These are phyloP conservation scores for Nitzschia putrida DNA, from an alignment of 108 stramenopile species.

Conservation along the genomic window DNA sequence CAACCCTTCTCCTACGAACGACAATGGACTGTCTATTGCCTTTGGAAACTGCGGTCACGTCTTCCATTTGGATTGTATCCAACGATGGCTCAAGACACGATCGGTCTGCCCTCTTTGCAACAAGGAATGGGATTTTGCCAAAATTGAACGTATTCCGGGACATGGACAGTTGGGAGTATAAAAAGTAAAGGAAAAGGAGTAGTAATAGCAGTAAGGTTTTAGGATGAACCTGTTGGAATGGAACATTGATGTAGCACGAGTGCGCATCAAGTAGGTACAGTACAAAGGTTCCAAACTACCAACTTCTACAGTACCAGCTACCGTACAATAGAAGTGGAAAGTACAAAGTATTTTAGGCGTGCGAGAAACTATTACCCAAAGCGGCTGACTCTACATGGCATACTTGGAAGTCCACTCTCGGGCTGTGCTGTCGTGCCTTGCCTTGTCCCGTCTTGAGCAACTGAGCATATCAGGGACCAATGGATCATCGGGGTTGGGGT, in stretches of 20 bases:
- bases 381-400: conserved; percentile 73
- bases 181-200: background rate
- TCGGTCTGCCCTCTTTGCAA: conserved; percentile 98
- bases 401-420: conserved; percentile 95
- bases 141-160: conserved; percentile 96
- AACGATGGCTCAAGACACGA: conserved; percentile 97
- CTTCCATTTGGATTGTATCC: conserved; percentile 99
- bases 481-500: conserved; percentile 98
- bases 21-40: conserved; percentile 96
- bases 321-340: too few relatives aligned
- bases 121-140: conserved; percentile 99
- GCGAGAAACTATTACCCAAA: too few relatives aligned
- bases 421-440: conserved; percentile 89
- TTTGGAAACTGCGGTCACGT: conserved; percentile 98
- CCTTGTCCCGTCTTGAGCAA: conserved; percentile 84
- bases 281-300: too few relatives aligned
- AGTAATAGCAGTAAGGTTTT: background rate
- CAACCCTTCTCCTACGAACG: conserved; percentile 95
- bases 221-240: too few relatives aligned
- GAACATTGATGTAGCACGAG: too few relatives aligned
- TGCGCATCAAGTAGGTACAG: too few relatives aligned
- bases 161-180: conserved; percentile 78
- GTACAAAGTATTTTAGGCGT: too few relatives aligned
- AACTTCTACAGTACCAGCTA: too few relatives aligned
- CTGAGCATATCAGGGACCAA: conserved; percentile 97